Base-by-base conservation (phyloP, 129 eudicot species). In the Centaurea solstitialis region DNA sequence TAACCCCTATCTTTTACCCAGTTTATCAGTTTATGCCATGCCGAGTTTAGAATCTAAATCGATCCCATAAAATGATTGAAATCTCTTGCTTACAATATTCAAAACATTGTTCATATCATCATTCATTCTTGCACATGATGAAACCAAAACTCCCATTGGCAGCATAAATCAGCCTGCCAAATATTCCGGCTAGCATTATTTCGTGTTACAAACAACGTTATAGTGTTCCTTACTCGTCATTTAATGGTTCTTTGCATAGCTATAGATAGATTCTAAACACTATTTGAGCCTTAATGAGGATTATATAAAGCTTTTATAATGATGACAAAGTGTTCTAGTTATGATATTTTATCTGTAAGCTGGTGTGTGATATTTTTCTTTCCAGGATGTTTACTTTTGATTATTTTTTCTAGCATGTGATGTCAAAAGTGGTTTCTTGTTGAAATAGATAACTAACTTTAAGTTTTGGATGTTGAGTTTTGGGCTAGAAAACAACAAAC, bases 371-470 rank as follows among this genome's bases (percentile, higher is more conserved):
- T 53, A 53, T 53, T 53, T 53, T 53, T 53, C 6, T 53, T 53
- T 82, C 22, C 33, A n/a, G 23, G 15, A 39, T 81, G 21, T 38
- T 38, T 71, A 71, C 9, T 70, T 39, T 11, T 17, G 4, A 39
- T 45, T 74, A 17, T 40, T 75, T 67, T 47, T 71, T 68, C 47
- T 62, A 74, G 73, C 86, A 77, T 83, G 78, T 71, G 82, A 61
- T 76, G 41, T 77, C 41, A 62, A 82, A 76, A 82, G 82, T 41
- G 73, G 86, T 76, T 61, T 77, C 61, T 53, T 67, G 18, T 53
- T 47, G 9, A 75, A 68, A 68, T 41, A 28, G 50, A 47, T 41
- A 40, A 50, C 9, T 62, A 28, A 41, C 70, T 83, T 64, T 64
- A 59, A 70, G 74, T 82, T 70, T 76, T 61, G 38, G 47, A n/a